Conservation (phyloP, 2,329 filamentous ascomycete genomes). For the Colletotrichum ledebouriae region DNA sequence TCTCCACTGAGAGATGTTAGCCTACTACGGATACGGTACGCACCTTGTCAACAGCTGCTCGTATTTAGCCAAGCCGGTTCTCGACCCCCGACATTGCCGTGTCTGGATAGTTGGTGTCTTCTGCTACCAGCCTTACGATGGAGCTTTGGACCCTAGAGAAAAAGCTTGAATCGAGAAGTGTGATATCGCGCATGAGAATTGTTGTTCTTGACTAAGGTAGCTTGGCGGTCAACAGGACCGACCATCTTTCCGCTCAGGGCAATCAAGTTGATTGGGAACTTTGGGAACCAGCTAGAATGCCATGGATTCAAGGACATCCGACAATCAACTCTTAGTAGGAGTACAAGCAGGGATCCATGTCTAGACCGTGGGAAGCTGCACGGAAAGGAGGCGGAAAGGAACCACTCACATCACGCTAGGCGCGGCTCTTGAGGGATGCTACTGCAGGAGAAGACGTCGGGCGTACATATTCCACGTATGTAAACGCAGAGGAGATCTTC, state of each 20-base stretch:
- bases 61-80: constrained; percentile 8
- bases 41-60: neutral
- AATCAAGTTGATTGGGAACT: neutral
- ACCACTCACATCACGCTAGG: constrained; percentile 11
- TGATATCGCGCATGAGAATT: too few species aligned
- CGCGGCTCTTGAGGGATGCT: neutral
- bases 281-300: too few species aligned
- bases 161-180: too few species aligned
- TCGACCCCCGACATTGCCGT: constrained; percentile 7
- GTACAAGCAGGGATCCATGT: neutral
- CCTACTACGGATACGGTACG: neutral
- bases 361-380: neutral
- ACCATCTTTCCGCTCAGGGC: neutral
- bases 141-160: too few species aligned
- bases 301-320: neutral
- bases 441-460: constrained; percentile 6
- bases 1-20: constrained; percentile 2
- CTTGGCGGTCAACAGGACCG: neutral
- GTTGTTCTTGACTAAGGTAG: neutral
- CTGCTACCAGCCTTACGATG: too few species aligned
- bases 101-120: neutral
- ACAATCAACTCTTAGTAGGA: neutral
- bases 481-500: neutral
- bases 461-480: neutral
- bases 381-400: constrained; percentile 4